Evolutionary conservation across 768 basidiomycete species (phyloP).

Genomic region (Lactarius deliciosus): DNA sequence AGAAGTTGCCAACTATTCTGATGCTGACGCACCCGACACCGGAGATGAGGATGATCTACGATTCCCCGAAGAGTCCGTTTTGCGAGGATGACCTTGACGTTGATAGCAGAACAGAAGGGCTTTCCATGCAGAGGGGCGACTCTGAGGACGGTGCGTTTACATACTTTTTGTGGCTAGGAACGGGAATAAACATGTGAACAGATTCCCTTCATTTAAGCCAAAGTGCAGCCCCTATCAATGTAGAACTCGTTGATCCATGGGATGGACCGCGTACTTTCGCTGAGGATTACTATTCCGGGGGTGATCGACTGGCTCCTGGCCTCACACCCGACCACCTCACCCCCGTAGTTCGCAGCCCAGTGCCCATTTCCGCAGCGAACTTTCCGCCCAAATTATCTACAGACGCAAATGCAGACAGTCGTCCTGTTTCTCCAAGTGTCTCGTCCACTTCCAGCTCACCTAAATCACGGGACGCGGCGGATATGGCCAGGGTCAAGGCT

Average conservation of each 20-base stretch:
- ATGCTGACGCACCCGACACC: conserved; percentile 26
- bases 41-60: conserved; percentile 18
- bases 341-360: conserved; percentile 17
- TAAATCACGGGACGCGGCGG: not conserved
- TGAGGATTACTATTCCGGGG: conserved; percentile 48
- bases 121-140: conserved; percentile 22
- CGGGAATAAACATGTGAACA: not conserved
- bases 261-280: conserved; percentile 41
- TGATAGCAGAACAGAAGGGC: conserved; percentile 30
- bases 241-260: conserved; percentile 44
- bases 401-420: not conserved
- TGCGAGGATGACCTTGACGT: conserved; percentile 19
- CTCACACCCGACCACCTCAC: conserved; percentile 29
- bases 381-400: not conserved
- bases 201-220: conserved; percentile 13
- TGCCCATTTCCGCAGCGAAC: not conserved
- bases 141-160: conserved; percentile 35
- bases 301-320: conserved; percentile 34
- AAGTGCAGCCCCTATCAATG: conserved; percentile 8
- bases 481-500: not conserved
- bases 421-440: conserved; percentile 11
- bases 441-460: conserved; percentile 8
- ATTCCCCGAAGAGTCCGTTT: not conserved
- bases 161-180: not conserved
- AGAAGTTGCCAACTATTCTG: conserved; percentile 35